Evolutionary conservation across 345 rosid genomes (phyloP).

Genomic region (Physaria fendleri): DNA sequence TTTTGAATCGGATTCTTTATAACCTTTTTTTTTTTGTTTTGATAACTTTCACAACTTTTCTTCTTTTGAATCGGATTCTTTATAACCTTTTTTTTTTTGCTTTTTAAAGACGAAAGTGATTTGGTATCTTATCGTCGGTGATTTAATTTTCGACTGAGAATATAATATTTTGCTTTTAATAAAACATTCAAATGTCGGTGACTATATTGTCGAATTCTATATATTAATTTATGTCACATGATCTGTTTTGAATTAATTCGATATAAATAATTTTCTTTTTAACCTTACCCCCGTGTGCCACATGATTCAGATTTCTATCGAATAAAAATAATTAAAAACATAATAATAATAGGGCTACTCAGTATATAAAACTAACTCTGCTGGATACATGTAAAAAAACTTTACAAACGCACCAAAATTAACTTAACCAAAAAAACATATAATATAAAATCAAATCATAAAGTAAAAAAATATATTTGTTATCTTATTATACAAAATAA

Average conservation of each 20-base stretch:
- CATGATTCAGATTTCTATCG: too few relatives aligned
- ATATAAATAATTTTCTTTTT: too few relatives aligned
- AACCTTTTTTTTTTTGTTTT: neutral
- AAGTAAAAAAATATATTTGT: too few relatives aligned
- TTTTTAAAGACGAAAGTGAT: neutral
- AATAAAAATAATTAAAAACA: too few relatives aligned
- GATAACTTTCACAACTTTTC: neutral
- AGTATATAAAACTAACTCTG: neutral
- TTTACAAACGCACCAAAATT: neutral
- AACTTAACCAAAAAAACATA: neutral
- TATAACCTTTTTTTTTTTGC: constrained; percentile 1
- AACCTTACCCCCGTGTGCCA: too few relatives aligned
- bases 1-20: constrained; percentile 26
- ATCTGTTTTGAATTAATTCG: neutral
- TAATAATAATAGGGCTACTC: neutral
- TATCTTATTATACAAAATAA: too few relatives aligned
- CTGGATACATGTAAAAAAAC: too few relatives aligned
- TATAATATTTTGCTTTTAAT: neutral
- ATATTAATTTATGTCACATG: constrained; percentile 11
- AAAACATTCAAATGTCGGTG: neutral
- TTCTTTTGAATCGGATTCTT: constrained; percentile 25
- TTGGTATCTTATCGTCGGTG: constrained; percentile 22
- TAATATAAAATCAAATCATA: neutral
- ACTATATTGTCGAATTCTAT: neutral
- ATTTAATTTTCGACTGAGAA: constrained; percentile 2